These are phyloP conservation scores for Hydnum rufescens DNA, from an alignment of 768 basidiomycete genomes.

Conservation along the genomic window DNA sequence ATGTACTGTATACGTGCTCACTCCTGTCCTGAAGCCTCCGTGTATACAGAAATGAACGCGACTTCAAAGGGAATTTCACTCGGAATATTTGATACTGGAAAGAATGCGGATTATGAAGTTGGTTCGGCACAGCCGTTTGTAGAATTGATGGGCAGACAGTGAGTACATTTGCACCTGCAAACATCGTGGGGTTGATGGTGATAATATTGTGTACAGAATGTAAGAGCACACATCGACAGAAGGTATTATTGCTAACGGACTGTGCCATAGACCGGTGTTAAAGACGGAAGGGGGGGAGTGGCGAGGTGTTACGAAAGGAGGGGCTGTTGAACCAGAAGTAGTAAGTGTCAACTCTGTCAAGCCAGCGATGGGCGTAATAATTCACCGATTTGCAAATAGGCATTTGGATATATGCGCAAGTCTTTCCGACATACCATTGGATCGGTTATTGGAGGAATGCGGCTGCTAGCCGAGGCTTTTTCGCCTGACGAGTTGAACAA, in stretches of 20 bases:
- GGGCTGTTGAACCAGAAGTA: slow-evolving; percentile 43
- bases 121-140: slow-evolving; percentile 62
- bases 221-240: too few relatives aligned
- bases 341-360: slow-evolving; percentile 11
- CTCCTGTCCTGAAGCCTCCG: slow-evolving; percentile 38
- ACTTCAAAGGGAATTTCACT: slow-evolving; percentile 48
- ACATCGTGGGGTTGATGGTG: too few relatives aligned
- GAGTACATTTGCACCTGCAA: slow-evolving; percentile 13
- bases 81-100: slow-evolving; percentile 40
- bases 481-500: slow-evolving; percentile 35
- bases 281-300: slow-evolving; percentile 49
- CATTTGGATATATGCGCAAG: slow-evolving; percentile 67
- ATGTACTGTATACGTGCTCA: background rate
- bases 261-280: slow-evolving; percentile 52
- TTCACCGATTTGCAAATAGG: slow-evolving; percentile 15
- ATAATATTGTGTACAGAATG: too few relatives aligned
- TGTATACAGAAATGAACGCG: slow-evolving; percentile 87
- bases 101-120: slow-evolving; percentile 36
- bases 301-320: slow-evolving; percentile 60
- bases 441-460: slow-evolving; percentile 56
- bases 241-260: too few relatives aligned
- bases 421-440: slow-evolving; percentile 65
- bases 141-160: slow-evolving; percentile 63
- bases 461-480: slow-evolving; percentile 31
- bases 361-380: background rate